Evolutionary conservation across 2,329 filamentous ascomycete genomes (phyloP), one percentile per base, ranked within the genome.

Genomic region (Fusarium siculi): DNA sequence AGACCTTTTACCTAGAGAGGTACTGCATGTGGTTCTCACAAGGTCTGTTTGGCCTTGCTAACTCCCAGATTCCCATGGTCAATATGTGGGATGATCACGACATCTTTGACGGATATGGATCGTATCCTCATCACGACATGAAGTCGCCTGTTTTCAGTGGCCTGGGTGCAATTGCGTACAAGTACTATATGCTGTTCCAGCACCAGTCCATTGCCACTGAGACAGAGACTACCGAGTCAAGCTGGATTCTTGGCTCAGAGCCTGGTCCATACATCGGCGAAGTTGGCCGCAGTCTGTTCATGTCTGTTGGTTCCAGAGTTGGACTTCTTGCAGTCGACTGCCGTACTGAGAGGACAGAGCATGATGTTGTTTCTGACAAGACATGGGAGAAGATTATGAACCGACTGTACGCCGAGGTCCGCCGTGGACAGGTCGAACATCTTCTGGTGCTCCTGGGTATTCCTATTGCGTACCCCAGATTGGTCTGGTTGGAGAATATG

Each of bases 151-250:
- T 98, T 0, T 97, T 99, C 80, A 92, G 92, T 5, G 96, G 97
- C 1, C 83, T 99, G 14, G 97, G 96, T 5, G 93, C 93, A 42
- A 91, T 98, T 55, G 96, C 96, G 0, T 98, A 96, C 88, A 99
- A 99, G 81, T 99, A 98, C 83, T 99, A 99, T 79, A 92, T 99
- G 91, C 88, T 99, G 14, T 99, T 99, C 84, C 96, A 99, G 81
- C 96, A 99, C 76, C 97, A 99, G 81, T 97, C 93, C 74, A 86
- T 97, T 7, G 84, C 90, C 2, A 89, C 92, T 50, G 96, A 99
- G 83, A 94, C 92, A 1, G 92, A 97, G 74, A 86, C 88, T 40
- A 89, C 93, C 6, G 97, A 99, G 81, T 94, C 96, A 5, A 98
- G 94, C 79, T 98, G 96, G 96, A 84, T 97, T 23, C 84, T 98